Conservation (phyloP, 768 basidiomycete genomes). For the Kondoa subrosea region DNA sequence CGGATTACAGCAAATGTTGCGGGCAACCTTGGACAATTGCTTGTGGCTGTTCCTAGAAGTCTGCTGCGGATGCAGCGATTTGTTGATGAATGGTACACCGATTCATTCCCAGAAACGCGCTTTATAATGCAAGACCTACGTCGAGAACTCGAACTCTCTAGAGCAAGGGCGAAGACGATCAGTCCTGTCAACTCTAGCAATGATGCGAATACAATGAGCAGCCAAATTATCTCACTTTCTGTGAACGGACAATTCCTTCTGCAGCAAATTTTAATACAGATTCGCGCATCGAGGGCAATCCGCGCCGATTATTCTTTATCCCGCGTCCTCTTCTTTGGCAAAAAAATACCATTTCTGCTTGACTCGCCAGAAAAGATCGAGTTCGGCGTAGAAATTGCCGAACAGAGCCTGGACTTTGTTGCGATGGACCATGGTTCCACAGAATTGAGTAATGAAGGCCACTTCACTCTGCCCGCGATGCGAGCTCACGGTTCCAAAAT, state of each 20-base stretch:
- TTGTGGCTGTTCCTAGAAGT: slow-evolving; percentile 11
- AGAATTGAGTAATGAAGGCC: slow-evolving; percentile 3
- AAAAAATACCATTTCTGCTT: slow-evolving; percentile 14
- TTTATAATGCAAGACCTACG: slow-evolving; percentile 20
- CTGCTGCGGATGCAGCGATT: slow-evolving; percentile 12
- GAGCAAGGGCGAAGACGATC: not conserved
- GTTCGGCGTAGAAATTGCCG: slow-evolving; percentile 16
- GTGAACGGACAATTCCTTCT: slow-evolving; percentile 1
- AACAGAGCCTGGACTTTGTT: slow-evolving; percentile 22
- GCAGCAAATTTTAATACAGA: not conserved
- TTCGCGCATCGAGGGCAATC: not conserved
- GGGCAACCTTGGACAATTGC: not conserved
- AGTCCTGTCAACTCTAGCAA: too few species aligned
- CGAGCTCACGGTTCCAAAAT: not conserved
- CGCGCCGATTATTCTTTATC: not conserved
- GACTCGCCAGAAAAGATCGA: slow-evolving; percentile 10
- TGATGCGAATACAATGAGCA: too few species aligned
- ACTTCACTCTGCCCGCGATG: slow-evolving; percentile 9
- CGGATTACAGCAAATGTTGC: not conserved
- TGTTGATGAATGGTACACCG: slow-evolving; percentile 62
- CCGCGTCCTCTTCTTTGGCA: not conserved
- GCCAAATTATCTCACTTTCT: too few species aligned
- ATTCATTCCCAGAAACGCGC: slow-evolving; percentile 48
- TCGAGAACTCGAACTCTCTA: slow-evolving; percentile 14
- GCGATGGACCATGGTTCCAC: slow-evolving; percentile 2